A percentile compares a stretch with the other conserved stretches of the same genome.
phyloP scores from a whole-genome alignment of 257 asterid genomes.

The Penstemon davidsonii region DNA sequence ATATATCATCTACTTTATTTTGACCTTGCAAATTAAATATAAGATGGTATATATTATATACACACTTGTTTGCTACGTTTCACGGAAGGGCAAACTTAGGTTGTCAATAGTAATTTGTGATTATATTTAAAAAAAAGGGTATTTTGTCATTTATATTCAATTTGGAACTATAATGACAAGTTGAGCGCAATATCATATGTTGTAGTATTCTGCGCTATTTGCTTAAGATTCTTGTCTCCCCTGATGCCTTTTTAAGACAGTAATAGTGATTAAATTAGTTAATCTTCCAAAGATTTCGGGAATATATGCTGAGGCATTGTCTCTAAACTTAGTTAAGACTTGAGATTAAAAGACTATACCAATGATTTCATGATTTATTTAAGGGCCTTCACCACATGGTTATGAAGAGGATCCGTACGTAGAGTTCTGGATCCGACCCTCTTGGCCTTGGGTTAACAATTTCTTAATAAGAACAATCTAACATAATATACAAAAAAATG shows the following conservation, averaged over 20 bases:
- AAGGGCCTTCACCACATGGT: conserved; percentile 36
- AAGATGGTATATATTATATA: too few species aligned
- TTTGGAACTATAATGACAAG: conserved; percentile 9
- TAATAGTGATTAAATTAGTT: conserved; percentile 32
- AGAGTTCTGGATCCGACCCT: neutral
- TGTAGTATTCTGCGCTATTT: conserved; percentile 11
- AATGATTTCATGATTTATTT: conserved; percentile 19
- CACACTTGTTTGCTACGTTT: neutral
- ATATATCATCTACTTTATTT: too few species aligned
- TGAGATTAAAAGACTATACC: conserved; percentile 20
- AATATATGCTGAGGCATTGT: conserved; percentile 47
- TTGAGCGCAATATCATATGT: conserved; percentile 3
- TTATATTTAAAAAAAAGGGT: neutral
- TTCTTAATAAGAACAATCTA: neutral
- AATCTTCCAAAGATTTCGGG: conserved; percentile 46
- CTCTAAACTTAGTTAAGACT: conserved; percentile 18
- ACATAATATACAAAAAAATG: too few species aligned
- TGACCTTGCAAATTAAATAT: too few species aligned
- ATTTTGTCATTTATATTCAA: neutral
- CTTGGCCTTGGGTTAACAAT: neutral
- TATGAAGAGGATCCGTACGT: neutral
- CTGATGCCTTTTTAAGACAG: conserved; percentile 10
- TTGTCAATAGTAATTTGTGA: neutral
- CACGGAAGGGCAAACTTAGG: neutral
- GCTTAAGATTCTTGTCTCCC: conserved; percentile 31